These are phyloP conservation scores for Xylaria acuta DNA, from an alignment of 495 filamentous ascomycete genomes.

Conservation along the genomic window DNA sequence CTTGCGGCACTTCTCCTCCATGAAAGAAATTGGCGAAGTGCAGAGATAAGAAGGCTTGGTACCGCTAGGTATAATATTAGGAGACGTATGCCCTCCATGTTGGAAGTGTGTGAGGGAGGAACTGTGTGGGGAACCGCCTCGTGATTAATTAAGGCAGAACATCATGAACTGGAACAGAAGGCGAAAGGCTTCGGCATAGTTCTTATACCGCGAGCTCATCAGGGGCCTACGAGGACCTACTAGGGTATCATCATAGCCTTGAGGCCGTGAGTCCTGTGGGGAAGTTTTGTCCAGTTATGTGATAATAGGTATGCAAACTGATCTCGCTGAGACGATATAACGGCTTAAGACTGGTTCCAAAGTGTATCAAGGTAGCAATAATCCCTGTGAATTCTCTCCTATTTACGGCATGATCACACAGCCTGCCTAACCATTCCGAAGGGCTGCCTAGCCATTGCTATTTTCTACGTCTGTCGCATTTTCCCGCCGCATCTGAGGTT, in stretches of 20 bases:
- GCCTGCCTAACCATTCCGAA: background rate
- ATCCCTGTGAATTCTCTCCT: background rate
- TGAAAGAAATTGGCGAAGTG: slow-evolving; percentile 46
- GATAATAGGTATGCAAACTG: background rate
- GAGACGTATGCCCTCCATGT: slow-evolving; percentile 42
- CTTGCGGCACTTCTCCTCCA: slow-evolving; percentile 40
- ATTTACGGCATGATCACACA: slow-evolving; percentile 9
- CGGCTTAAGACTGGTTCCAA: background rate
- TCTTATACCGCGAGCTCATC: slow-evolving; percentile 15
- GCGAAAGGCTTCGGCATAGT: slow-evolving; percentile 3
- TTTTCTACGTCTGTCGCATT: background rate
- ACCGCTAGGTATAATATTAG: slow-evolving; percentile 53
- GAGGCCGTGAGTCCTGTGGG: slow-evolving; percentile 3
- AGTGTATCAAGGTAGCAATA: background rate
- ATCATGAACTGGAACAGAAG: background rate
- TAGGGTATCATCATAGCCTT: background rate
- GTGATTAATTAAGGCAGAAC: background rate
- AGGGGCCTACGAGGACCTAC: background rate
- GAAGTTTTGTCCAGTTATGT: background rate
- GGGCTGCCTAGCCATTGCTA: background rate
- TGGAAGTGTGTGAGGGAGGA: background rate
- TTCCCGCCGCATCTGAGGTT: slow-evolving; percentile 5
- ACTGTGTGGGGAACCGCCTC: background rate
- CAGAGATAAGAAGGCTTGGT: slow-evolving; percentile 51
- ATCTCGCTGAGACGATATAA: background rate